Evolutionary conservation across 495 filamentous ascomycete genomes (phyloP), one percentile per base, ranked within the genome.

Genomic region (Penicillium taxi): DNA sequence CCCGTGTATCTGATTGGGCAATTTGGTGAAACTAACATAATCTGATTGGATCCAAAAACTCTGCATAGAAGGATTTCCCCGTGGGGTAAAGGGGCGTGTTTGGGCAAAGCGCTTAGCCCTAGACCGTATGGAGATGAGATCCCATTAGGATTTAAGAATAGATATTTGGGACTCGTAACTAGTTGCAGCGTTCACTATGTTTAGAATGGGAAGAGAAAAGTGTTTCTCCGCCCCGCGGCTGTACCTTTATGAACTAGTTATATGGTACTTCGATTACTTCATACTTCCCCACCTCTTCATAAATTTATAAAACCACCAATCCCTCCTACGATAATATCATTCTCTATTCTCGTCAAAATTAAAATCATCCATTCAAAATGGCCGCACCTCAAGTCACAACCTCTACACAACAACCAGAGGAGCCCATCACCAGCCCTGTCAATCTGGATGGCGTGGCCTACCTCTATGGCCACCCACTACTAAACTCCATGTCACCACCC

Each of bases 401-500:
- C 29, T 15, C 35, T 30, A 17, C 28, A 13, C 37, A 26, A 15
- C 45, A 38, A 37, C 27, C 48, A 14, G 61, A 63, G 55, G 63
- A 68, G 33, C 58, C 53, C 37, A 70, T 66, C 43, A 27, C 52
- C 39, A 56, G 41, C 32, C 63, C 63, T 30, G 32, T 41, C 5
- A 29, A 67, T 32, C 49, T 53, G 19, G 59, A 65, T 47, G 59
- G 63, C 21, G 54, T 67, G 15, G 61, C 63, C 44, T 67, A 67
- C 35, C 58, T 72, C 6, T 72, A 70, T 49, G 66, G 67, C 25
- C 66, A 75, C 51, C 74, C 73, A 0, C 69, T 78, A 18, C 57
- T 75, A 6, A 80, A 83, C 50, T 84, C 80, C n/a, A 64, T 83
- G 53, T 82, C 79, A 8, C 82, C 82, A 1, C 68, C 78, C 12